phyloP scores from a whole-genome alignment of 805 yeast species.

The Saccharomycopsis fibuligera region DNA sequence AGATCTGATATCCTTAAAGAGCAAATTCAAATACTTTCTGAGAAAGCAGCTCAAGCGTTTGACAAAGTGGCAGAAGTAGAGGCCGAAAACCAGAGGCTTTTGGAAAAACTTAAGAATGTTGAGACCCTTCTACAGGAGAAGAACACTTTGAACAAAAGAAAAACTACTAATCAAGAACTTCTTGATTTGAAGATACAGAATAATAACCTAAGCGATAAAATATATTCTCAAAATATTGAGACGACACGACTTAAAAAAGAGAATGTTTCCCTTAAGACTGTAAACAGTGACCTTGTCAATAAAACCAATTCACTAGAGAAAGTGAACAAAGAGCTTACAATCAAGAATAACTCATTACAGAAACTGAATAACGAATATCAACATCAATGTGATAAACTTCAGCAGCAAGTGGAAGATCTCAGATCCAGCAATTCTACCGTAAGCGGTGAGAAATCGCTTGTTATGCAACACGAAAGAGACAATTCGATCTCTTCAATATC shows the following conservation, averaged over 20 bases:
- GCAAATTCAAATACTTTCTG: conserved; percentile 19
- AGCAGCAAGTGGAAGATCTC: not conserved
- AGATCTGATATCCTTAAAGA: conserved; percentile 21
- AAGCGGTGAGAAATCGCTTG: not conserved
- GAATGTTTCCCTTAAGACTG: conserved; percentile 1
- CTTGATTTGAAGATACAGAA: conserved; percentile 14
- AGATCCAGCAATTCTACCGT: not conserved
- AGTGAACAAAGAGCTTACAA: not conserved
- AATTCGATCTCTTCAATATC: conserved; percentile 13
- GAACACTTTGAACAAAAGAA: conserved; percentile 2
- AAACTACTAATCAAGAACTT: conserved; percentile 13
- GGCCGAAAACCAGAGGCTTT: conserved; percentile 14
- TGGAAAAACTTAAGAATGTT: conserved; percentile 16
- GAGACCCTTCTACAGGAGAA: conserved; percentile 16
- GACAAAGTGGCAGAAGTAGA: conserved; percentile 20
- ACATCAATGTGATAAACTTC: not conserved
- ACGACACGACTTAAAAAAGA: conserved; percentile 5
- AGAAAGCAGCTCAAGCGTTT: conserved; percentile 21
- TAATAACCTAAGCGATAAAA: conserved; percentile 5
- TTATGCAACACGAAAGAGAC: conserved; percentile 17
- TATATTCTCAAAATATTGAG: conserved; percentile 3
- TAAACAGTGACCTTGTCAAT: not conserved
- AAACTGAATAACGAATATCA: not conserved
- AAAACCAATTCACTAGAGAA: not conserved
- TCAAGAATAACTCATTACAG: not conserved